Evolutionary conservation across 2,329 filamentous ascomycete genomes (phyloP).

Genomic region (Botrytis pseudocinerea): DNA sequence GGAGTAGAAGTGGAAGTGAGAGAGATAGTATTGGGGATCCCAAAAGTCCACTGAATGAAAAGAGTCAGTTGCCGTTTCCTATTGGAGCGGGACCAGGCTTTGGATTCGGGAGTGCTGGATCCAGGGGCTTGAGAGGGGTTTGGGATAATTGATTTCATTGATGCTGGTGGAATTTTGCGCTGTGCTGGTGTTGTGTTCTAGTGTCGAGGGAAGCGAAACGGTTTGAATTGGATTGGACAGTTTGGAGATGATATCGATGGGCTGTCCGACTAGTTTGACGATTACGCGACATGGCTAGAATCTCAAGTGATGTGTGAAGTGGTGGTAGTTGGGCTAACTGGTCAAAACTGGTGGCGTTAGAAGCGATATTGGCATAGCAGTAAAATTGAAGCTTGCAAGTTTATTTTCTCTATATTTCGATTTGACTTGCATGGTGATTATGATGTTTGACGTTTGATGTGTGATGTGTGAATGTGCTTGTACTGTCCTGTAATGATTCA

Average conservation of each 20-base stretch:
- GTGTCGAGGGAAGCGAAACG: background rate
- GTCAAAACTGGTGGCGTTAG: background rate
- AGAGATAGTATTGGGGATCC: constrained; percentile 52
- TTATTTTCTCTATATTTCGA: background rate
- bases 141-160: constrained; percentile 16
- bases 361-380: constrained; percentile 1
- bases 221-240: background rate
- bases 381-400: constrained; percentile 16
- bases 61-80: constrained; percentile 12
- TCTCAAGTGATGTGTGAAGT: background rate
- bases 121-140: constrained; percentile 9
- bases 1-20: constrained; percentile 46
- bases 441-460: background rate
- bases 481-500: background rate
- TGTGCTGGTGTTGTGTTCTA: background rate
- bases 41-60: constrained; percentile 48
- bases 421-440: background rate
- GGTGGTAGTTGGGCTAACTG: background rate
- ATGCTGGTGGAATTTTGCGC: background rate
- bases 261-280: background rate
- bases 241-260: background rate
- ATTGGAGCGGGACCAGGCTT: constrained; percentile 4
- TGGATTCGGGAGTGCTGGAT: background rate
- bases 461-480: background rate
- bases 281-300: background rate